Evolutionary conservation across 2,329 filamentous ascomycete genomes (phyloP).

Genomic region (Myriosclerotinia curreyana): DNA sequence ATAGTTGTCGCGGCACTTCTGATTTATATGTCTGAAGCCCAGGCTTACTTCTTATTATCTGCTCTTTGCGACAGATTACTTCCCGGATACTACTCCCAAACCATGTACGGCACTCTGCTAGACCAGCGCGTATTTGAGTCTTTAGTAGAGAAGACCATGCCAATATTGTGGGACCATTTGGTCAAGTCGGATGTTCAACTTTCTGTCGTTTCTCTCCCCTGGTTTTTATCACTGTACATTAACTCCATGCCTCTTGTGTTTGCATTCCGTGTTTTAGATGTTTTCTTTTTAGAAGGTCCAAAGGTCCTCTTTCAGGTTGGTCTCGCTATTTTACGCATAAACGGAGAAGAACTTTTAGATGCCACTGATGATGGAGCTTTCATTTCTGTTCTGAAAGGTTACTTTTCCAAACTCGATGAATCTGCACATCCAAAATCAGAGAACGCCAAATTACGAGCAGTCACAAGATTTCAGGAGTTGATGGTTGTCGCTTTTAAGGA

Average conservation of each 20-base stretch:
- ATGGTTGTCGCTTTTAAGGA: conserved; percentile 99
- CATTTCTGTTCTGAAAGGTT: conserved; percentile 91
- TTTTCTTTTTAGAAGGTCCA: conserved; percentile 96
- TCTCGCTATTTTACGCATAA: conserved; percentile 92
- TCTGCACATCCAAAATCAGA: conserved; percentile 94
- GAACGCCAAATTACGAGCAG: conserved; percentile 88
- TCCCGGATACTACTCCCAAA: conserved; percentile 96
- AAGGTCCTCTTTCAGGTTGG: conserved; percentile 98
- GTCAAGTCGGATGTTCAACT: conserved; percentile 95
- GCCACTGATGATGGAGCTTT: conserved; percentile 93
- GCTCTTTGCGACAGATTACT: conserved; percentile 88
- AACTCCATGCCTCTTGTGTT: conserved; percentile 99
- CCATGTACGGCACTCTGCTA: conserved; percentile 96
- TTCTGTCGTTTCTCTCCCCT: conserved; percentile 93
- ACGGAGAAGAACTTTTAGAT: conserved; percentile 92
- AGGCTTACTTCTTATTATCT: conserved; percentile 92
- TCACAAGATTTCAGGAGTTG: conserved; percentile 94
- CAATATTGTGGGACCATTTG: conserved; percentile 96
- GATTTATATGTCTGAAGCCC: conserved; percentile 96
- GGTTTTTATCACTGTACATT: conserved; percentile 97
- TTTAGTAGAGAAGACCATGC: conserved; percentile 98
- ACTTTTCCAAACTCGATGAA: conserved; percentile 90
- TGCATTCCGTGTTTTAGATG: conserved; percentile 91
- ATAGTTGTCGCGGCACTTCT: conserved; percentile 96
- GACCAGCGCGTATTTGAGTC: conserved; percentile 98